A percentile compares a stretch with the other conserved stretches of the same genome.
Evolutionary conservation across 495 filamentous ascomycete species (phyloP).

Genomic region (Penicillium paradoxum): DNA sequence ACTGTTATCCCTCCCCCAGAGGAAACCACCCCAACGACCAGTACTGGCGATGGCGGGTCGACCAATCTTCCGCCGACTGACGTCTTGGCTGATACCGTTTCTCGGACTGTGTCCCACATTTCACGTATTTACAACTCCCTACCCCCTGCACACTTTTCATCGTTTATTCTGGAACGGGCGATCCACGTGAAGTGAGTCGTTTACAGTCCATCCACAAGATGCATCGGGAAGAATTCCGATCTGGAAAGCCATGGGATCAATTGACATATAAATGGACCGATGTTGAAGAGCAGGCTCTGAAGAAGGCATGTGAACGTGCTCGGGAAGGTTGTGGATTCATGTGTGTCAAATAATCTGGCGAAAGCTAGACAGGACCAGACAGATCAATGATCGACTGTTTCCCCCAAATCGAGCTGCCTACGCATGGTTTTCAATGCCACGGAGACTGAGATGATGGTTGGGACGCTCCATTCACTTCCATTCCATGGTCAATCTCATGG

Average conservation of each 20-base stretch:
- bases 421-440: neutral
- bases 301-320: constrained; percentile 62
- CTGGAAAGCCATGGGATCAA: constrained; percentile 79
- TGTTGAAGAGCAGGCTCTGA: constrained; percentile 72
- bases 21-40: constrained; percentile 17
- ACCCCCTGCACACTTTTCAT: constrained; percentile 83
- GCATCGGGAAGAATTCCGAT: constrained; percentile 70
- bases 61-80: constrained; percentile 3
- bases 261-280: constrained; percentile 89
- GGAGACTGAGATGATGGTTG: neutral
- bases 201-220: constrained; percentile 67
- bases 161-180: constrained; percentile 83
- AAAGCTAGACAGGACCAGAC: neutral
- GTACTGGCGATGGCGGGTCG: neutral
- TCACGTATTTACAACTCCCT: constrained; percentile 66
- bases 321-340: constrained; percentile 79
- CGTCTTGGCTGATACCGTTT: constrained; percentile 41
- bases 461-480: neutral
- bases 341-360: constrained; percentile 56
- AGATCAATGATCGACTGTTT: neutral
- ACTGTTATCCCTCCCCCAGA: constrained; percentile 28
- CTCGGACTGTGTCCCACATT: constrained; percentile 53
- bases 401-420: too few species aligned
- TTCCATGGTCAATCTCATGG: neutral
- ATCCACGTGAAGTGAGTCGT: constrained; percentile 71